phyloP scores from a whole-genome alignment of 352 stramenopile genomes.

The Pythium monospermum region DNA sequence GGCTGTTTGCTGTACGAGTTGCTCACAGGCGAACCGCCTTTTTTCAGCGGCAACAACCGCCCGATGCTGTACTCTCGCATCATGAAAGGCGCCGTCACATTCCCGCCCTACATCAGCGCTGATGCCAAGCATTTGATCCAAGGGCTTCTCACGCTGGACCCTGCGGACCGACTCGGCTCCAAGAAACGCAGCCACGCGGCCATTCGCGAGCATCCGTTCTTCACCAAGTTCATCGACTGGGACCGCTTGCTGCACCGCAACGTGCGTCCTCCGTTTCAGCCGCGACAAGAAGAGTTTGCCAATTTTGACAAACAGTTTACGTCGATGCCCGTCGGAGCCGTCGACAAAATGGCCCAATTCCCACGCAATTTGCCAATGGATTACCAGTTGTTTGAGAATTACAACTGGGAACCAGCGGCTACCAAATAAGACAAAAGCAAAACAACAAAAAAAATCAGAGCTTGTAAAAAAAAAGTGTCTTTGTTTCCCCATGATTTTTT shows the following conservation, averaged over 20 bases:
- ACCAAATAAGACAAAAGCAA: neutral
- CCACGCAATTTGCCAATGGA: conserved; percentile 70
- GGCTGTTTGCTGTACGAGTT: conserved; percentile 88
- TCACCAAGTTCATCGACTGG: conserved; percentile 67
- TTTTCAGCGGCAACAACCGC: conserved; percentile 70
- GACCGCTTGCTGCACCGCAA: conserved; percentile 35
- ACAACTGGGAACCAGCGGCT: conserved; percentile 65
- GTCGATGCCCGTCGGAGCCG: conserved; percentile 58
- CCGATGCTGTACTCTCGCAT: conserved; percentile 58
- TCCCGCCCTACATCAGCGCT: conserved; percentile 44
- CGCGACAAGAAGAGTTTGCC: conserved; percentile 55
- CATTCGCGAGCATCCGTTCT: conserved; percentile 67
- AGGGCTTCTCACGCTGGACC: conserved; percentile 45
- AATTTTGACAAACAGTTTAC: conserved; percentile 89
- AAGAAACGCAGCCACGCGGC: conserved; percentile 30
- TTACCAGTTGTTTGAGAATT: conserved; percentile 85
- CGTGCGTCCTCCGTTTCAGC: conserved; percentile 54
- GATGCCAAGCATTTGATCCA: conserved; percentile 52
- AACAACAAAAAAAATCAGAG: neutral
- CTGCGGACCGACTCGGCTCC: conserved; percentile 50
- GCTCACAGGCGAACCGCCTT: conserved; percentile 81
- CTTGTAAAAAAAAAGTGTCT: no score
- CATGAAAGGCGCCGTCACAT: conserved; percentile 36
- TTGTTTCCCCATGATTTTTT: no score
- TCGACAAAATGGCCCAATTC: conserved; percentile 77